Evolutionary conservation across 345 rosid species (phyloP).

Genomic region (Rhizophora apiculata): DNA sequence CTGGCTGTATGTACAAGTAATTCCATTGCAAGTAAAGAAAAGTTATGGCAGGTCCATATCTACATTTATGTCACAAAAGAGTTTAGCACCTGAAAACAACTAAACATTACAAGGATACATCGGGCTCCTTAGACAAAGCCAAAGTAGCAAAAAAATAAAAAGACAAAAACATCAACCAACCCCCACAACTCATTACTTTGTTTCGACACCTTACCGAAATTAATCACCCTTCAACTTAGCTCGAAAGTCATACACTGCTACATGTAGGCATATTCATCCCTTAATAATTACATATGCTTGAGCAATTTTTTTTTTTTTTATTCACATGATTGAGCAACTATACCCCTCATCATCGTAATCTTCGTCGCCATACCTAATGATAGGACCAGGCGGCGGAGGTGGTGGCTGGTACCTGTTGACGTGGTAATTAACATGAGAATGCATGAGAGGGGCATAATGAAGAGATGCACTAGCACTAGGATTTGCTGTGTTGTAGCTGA

Average conservation of each 20-base stretch:
- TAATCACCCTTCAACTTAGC: not conserved
- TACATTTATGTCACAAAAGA: slow-evolving; percentile 2
- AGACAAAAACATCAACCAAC: slow-evolving; percentile 13
- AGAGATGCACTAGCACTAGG: slow-evolving; percentile 31
- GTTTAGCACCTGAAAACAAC: slow-evolving; percentile 7
- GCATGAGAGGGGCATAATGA: slow-evolving; percentile 28
- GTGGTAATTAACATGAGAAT: slow-evolving; percentile 16
- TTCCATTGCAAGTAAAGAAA: not conserved
- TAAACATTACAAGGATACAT: not conserved
- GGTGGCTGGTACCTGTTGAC: slow-evolving; percentile 21
- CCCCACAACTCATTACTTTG: not conserved
- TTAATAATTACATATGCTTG: not conserved
- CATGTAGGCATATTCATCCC: no score
- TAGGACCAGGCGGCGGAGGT: slow-evolving; percentile 33
- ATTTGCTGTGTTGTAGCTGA: slow-evolving; percentile 48
- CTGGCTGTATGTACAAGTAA: not conserved
- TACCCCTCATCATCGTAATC: slow-evolving; percentile 16
- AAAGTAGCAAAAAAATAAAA: slow-evolving; percentile 11
- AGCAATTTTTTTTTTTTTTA: not conserved
- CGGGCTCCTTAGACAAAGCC: not conserved
- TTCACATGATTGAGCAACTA: slow-evolving; percentile 59
- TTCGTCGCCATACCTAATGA: slow-evolving; percentile 7
- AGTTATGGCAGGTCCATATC: no score
- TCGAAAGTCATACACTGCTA: not conserved
- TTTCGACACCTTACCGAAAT: slow-evolving; percentile 9